Percentiles rank a stretch among this genome's conserved stretches.
phyloP scores from a whole-genome alignment of 768 basidiomycete genomes.

The Naganishia antarctica region DNA sequence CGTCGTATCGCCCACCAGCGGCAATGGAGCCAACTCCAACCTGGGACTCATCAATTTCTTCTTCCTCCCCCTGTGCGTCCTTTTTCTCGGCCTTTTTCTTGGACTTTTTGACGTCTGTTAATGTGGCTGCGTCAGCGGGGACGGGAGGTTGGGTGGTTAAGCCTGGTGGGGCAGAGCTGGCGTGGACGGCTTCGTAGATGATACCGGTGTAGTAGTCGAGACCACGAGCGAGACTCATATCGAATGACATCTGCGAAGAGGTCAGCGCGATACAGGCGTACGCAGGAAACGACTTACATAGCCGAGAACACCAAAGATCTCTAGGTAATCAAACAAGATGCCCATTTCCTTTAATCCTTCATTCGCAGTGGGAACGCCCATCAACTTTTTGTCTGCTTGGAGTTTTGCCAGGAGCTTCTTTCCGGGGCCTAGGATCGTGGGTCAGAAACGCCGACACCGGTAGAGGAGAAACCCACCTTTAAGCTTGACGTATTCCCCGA shows the following conservation, averaged over 20 bases:
- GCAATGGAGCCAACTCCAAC: conserved; percentile 98
- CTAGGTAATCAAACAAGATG: conserved; percentile 72
- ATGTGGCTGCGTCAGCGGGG: conserved; percentile 44
- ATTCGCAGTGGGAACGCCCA: conserved; percentile 67
- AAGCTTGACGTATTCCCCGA: conserved; percentile 92
- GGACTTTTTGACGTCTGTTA: conserved; percentile 38
- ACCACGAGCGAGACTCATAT: conserved; percentile 93
- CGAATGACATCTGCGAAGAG: conserved; percentile 72
- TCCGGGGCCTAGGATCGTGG: conserved; percentile 62
- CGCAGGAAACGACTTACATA: conserved; percentile 55
- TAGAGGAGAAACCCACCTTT: conserved; percentile 82
- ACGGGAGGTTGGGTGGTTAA: conserved; percentile 60
- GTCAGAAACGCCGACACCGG: no score
- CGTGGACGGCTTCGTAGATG: conserved; percentile 93
- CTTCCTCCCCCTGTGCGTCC: conserved; percentile 56
- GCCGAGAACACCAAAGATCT: conserved; percentile 70
- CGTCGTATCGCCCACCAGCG: conserved; percentile 95
- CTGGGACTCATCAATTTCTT: conserved; percentile 84
- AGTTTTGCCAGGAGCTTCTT: conserved; percentile 69
- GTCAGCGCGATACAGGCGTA: background rate
- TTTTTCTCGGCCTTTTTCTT: conserved; percentile 22
- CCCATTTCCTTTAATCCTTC: conserved; percentile 82
- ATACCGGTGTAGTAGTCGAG: conserved; percentile 98
- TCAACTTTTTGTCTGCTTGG: conserved; percentile 60
- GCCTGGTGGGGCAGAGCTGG: conserved; percentile 85